phyloP scores from a whole-genome alignment of 352 stramenopile species.

The Globisporangium irregulare region DNA sequence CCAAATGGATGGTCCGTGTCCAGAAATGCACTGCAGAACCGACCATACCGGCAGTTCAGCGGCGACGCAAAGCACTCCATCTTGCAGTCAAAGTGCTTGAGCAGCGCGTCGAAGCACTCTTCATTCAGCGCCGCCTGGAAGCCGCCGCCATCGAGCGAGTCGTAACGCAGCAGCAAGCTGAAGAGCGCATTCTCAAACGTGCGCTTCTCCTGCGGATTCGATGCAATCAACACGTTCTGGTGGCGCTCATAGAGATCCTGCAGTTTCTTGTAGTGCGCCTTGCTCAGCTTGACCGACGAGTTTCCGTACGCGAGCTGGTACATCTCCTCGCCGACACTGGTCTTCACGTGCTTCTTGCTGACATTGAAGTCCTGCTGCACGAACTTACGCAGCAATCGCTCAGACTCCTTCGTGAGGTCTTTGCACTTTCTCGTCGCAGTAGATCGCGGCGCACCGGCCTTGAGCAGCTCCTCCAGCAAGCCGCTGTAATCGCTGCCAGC shows the following conservation, averaged over 20 bases:
- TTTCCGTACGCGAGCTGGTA: constrained; percentile 60
- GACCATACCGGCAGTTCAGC: constrained; percentile 91
- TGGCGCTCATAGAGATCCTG: constrained; percentile 72
- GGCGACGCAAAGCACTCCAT: constrained; percentile 95
- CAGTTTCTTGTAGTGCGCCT: constrained; percentile 85
- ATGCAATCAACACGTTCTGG: constrained; percentile 18
- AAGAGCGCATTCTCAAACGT: constrained; percentile 83
- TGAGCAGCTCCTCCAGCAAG: constrained; percentile 67
- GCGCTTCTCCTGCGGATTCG: constrained; percentile 22
- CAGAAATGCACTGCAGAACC: constrained; percentile 89
- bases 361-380: constrained; percentile 37
- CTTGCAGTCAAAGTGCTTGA: constrained; percentile 88
- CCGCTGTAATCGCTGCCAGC: constrained; percentile 65
- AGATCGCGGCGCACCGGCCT: constrained; percentile 59
- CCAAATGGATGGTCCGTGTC: constrained; percentile 90
- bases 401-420: constrained; percentile 48
- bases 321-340: constrained; percentile 33
- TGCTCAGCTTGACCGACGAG: constrained; percentile 77
- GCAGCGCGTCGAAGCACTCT: constrained; percentile 90
- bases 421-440: constrained; percentile 67
- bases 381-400: constrained; percentile 54
- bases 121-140: constrained; percentile 91
- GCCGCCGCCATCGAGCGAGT: constrained; percentile 91
- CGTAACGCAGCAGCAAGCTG: constrained; percentile 88
- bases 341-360: constrained; percentile 50